Conservation (phyloP, 2,329 filamentous ascomycete genomes). For the Fusarium sp. region DNA sequence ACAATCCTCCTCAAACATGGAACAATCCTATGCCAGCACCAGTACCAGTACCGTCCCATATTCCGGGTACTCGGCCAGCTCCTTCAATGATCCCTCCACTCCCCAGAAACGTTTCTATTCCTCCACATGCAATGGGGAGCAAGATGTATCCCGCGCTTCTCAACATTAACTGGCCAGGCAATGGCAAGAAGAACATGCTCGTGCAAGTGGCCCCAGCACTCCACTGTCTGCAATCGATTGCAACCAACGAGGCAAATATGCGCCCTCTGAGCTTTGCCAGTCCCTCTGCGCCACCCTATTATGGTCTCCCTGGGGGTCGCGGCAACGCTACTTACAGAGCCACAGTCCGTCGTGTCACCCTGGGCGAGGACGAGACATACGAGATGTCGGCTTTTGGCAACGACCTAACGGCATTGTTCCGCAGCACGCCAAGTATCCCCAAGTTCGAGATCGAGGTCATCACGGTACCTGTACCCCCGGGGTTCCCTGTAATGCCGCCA, state of each 20-base stretch:
- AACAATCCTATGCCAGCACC: constrained; percentile 3
- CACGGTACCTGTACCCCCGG: constrained; percentile 4
- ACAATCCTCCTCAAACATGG: constrained; percentile 29
- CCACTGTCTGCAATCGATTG: constrained; percentile 51
- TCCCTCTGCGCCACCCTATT: constrained; percentile 5
- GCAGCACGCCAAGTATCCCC: constrained; percentile 36
- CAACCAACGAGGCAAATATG: constrained; percentile 40
- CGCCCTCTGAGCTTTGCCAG: constrained; percentile 32
- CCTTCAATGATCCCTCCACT: constrained; percentile 11
- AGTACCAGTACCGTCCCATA: constrained; percentile 11
- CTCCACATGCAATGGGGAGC: constrained; percentile 2
- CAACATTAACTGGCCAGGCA: constrained; percentile 49
- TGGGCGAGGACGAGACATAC: constrained; percentile 44
- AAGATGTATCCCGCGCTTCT: constrained; percentile 47
- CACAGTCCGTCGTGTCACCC: constrained; percentile 43
- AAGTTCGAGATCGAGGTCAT: constrained; percentile 46
- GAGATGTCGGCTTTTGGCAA: constrained; percentile 49
- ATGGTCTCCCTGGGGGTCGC: constrained; percentile 18
- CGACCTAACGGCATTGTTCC: constrained; percentile 47
- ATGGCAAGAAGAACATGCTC: constrained; percentile 52
- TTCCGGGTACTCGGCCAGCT: constrained; percentile 7
- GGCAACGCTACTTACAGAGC: constrained; percentile 19
- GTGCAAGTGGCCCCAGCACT: constrained; percentile 52
- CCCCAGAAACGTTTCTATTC: constrained; percentile 22
- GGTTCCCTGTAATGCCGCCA: constrained; percentile 32